Percentiles rank a stretch among this genome's conserved stretches.
Conservation (phyloP, 1,284 basidiomycete genomes). For the Acaromyces ingoldii region DNA sequence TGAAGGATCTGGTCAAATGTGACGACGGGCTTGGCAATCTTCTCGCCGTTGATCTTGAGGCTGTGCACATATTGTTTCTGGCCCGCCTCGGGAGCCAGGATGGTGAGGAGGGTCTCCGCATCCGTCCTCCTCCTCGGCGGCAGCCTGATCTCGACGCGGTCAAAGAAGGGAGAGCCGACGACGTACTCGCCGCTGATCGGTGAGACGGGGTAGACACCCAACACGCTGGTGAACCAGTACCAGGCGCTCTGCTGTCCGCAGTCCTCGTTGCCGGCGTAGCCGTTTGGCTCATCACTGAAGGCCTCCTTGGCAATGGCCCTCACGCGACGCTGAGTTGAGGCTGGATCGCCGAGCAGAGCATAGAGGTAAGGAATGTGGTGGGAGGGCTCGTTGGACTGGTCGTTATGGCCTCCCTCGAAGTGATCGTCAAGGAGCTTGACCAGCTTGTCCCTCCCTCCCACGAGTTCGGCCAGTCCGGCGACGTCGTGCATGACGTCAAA, state of each 20-base stretch:
- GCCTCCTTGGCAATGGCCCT: slow-evolving; percentile 62
- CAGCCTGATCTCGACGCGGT: neutral
- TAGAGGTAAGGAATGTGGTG: slow-evolving; percentile 81
- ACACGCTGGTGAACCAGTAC: slow-evolving; percentile 69
- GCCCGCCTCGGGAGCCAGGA: too few species aligned
- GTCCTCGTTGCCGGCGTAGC: slow-evolving; percentile 76
- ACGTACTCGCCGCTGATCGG: slow-evolving; percentile 56
- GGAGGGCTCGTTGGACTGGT: slow-evolving; percentile 75
- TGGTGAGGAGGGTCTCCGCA: too few species aligned
- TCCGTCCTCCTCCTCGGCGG: too few species aligned
- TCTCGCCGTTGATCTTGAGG: neutral
- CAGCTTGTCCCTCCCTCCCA: slow-evolving; percentile 65
- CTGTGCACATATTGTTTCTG: too few species aligned
- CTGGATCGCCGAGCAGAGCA: slow-evolving; percentile 64
- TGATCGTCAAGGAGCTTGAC: slow-evolving; percentile 68
- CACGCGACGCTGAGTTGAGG: slow-evolving; percentile 66
- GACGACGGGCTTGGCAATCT: neutral
- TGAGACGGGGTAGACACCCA: slow-evolving; percentile 82
- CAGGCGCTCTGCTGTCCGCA: slow-evolving; percentile 84
- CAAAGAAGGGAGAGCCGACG: slow-evolving; percentile 51
- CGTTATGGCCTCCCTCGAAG: slow-evolving; percentile 73
- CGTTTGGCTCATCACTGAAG: slow-evolving; percentile 66
- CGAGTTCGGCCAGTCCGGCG: slow-evolving; percentile 60
- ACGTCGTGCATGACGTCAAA: slow-evolving; percentile 56
- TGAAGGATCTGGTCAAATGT: neutral